Percentiles rank a stretch among this genome's conserved stretches.
Conservation (phyloP, 2,329 filamentous ascomycete genomes). For the Knoxdaviesia proteae region DNA sequence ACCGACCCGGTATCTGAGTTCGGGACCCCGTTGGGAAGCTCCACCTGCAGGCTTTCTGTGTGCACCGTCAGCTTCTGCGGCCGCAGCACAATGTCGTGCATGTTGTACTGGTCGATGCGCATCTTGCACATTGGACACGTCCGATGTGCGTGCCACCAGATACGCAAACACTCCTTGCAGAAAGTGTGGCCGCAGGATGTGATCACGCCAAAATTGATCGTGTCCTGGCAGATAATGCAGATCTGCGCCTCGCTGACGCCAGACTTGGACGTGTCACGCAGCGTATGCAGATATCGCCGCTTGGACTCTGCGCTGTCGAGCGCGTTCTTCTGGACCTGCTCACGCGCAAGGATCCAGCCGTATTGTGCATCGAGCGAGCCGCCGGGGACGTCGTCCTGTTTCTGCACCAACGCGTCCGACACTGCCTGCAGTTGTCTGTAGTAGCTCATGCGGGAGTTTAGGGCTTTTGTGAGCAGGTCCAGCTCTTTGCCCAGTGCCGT, state of each 20-base stretch:
- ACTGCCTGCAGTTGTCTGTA: slow-evolving; percentile 78
- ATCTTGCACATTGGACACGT: slow-evolving; percentile 77
- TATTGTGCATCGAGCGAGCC: slow-evolving; percentile 13
- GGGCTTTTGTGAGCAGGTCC: slow-evolving; percentile 52
- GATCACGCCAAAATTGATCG: slow-evolving; percentile 58
- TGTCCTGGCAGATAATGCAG: slow-evolving; percentile 69
- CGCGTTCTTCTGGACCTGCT: slow-evolving; percentile 26
- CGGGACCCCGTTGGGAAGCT: no score
- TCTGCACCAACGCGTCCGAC: slow-evolving; percentile 38
- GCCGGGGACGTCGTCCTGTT: no score
- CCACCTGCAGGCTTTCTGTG: slow-evolving; percentile 8
- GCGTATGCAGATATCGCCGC: slow-evolving; percentile 36
- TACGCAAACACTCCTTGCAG: slow-evolving; percentile 66
- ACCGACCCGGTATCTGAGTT: no score
- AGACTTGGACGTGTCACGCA: slow-evolving; percentile 16
- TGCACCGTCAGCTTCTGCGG: slow-evolving; percentile 52
- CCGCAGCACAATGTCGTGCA: slow-evolving; percentile 73
- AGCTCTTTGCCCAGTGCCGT: slow-evolving; percentile 43
- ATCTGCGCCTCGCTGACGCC: slow-evolving; percentile 36
- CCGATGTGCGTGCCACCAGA: slow-evolving; percentile 55
- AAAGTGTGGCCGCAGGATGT: slow-evolving; percentile 85
- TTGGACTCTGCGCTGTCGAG: slow-evolving; percentile 49
- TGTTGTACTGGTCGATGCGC: slow-evolving; percentile 39
- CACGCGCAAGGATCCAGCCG: slow-evolving; percentile 18
- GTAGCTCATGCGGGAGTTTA: slow-evolving; percentile 75